Evolutionary conservation across 768 basidiomycete species (phyloP), one percentile per base, ranked within the genome.

Genomic region (Sporobolomyces pararoseus): DNA sequence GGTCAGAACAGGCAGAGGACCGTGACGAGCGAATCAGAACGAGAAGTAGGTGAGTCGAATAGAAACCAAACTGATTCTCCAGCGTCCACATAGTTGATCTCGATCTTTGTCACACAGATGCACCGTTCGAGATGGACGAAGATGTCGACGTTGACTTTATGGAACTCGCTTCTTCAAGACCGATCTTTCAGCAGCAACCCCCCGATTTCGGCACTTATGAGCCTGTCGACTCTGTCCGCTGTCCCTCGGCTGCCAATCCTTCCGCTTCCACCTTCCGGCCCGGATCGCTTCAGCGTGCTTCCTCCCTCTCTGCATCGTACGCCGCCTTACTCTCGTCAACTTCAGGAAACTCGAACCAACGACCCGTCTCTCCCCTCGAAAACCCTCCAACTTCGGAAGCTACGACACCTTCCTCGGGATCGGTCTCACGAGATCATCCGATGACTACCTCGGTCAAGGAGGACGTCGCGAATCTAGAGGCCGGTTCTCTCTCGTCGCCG

Each of bases 61-160:
- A n/a, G n/a, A n/a, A n/a, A n/a, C n/a, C n/a, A n/a, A n/a, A n/a
- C n/a, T n/a, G n/a, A n/a, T n/a, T n/a, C n/a, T n/a, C n/a, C n/a
- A n/a, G n/a, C n/a, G n/a, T n/a, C n/a, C n/a, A n/a, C n/a, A n/a
- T n/a, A n/a, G n/a, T n/a, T n/a, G n/a, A n/a, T n/a, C n/a, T n/a
- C n/a, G 39, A 42, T 42, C 39, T 17, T 42, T 9, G 10, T 42
- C 39, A n/a, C n/a, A 42, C 39, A 46, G 46, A 51, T 19, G 31
- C 49, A 10, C 71, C 67, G 0, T 73, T 73, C 64, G 71, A 73
- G 34, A 73, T 73, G 71, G 71, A 73, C 64, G 71, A 73, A 35
- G 71, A 73, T 66, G 63, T 73, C 52, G 71, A 68, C 25, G 31
- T 59, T 29, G 66, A 55, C 13, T 59, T 57, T n/a, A 34, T 58